Conservation (phyloP, 768 basidiomycete species). For the Suillus cothurnatus region DNA sequence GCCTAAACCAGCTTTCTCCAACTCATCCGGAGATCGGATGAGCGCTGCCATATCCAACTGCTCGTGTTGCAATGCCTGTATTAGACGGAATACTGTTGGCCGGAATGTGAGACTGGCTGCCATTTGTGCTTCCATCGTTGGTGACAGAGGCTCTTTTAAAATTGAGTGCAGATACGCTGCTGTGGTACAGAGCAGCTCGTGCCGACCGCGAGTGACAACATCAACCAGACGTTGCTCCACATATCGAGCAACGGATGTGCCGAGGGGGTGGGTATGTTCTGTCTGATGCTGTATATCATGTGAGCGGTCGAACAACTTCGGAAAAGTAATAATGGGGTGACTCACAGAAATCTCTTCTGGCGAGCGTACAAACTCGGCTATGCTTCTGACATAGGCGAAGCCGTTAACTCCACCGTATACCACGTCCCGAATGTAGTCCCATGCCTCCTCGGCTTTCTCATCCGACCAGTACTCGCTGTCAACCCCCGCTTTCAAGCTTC, state of each 20-base stretch:
- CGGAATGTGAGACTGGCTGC: slow-evolving; percentile 6
- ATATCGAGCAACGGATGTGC: slow-evolving; percentile 40
- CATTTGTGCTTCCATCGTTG: slow-evolving; percentile 3
- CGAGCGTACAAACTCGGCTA: slow-evolving; percentile 67
- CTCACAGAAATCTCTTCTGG: slow-evolving; percentile 15
- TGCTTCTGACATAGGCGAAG: slow-evolving; percentile 71
- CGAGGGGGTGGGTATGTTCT: slow-evolving; percentile 19
- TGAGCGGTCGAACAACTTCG: neutral
- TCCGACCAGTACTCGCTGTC: slow-evolving; percentile 48
- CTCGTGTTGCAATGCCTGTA: slow-evolving; percentile 17
- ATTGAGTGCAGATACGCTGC: slow-evolving; percentile 4
- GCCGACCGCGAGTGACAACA: slow-evolving; percentile 43
- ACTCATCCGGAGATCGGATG: slow-evolving; percentile 42
- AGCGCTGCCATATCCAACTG: slow-evolving; percentile 46
- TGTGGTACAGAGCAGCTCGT: slow-evolving; percentile 17
- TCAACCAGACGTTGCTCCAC: slow-evolving; percentile 44
- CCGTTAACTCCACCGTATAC: slow-evolving; percentile 83
- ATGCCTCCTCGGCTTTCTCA: slow-evolving; percentile 52
- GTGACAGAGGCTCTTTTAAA: neutral
- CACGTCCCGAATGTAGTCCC: slow-evolving; percentile 69
- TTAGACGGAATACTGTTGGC: neutral
- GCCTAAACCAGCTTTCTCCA: slow-evolving; percentile 26
- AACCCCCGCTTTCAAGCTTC: slow-evolving; percentile 21
- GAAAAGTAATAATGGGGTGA: neutral
- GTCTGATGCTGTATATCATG: neutral